Base-by-base conservation (phyloP, 768 basidiomycete genomes). In the Rickenella mellea region DNA sequence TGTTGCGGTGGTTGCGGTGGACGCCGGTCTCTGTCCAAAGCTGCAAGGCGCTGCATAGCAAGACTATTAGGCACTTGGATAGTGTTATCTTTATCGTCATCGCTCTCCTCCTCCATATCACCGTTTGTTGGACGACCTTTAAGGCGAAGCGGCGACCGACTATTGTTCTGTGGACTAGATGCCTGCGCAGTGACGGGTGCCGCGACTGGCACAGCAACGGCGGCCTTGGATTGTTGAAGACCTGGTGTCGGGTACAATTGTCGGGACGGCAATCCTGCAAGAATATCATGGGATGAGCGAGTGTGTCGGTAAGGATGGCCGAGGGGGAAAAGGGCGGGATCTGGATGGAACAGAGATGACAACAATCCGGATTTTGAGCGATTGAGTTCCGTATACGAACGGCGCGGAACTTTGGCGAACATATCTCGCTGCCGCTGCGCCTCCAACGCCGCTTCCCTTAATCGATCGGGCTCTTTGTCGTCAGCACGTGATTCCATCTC, bases 331-430 rank as follows among this genome's bases (percentile, higher is more conserved):
- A 76, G 62, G 10, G 64, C 53, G 15, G 80, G 78, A 52, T 81
- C 73, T 1, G 85, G 86, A 48, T 87, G 80, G 68, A 89, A 68
- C 31, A 89, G 60, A 56, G 76, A 76, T 21, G 74, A 74, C 41
- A 87, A 61, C 31, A 83, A 58, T 3, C 84, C 85, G 7, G 71
- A 73, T 36, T 63, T 60, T 8, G 70, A 65, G 41, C 60, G 76
- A 53, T 57, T 77, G 56, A 71, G 58, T 46, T 76, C 76, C 40
- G 74, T 71, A 54, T 82, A 83, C 25, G 77, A 81, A 22, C 71
- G 62, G 40, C 73, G 69, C 1, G 83, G 83, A 11, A 79, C 68
- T 60, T 88, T 87, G 47, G 73, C 69, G 52, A 84, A 82, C 67
- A 89, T 66, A 11, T 89, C 82, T 22, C 73, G 71, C 49, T 81